phyloP scores from a whole-genome alignment of 2,329 filamentous ascomycete genomes.

The Coniochaeta sp. region DNA sequence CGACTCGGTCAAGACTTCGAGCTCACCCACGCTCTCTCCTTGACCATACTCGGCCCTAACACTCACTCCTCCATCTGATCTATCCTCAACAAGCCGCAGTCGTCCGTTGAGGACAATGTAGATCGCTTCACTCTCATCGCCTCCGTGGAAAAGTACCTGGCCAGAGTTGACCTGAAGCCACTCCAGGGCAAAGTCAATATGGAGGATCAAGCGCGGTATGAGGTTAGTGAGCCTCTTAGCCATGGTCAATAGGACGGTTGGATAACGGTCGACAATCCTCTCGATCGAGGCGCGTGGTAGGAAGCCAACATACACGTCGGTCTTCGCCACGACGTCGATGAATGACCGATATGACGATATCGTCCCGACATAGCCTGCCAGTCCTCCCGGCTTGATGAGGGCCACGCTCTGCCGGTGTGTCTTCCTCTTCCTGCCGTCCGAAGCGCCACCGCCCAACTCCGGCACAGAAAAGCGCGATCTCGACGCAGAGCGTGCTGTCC shows the following conservation, averaged over 20 bases:
- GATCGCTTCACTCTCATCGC: constrained; percentile 94
- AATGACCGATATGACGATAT: constrained; percentile 94
- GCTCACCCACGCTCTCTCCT: constrained; percentile 93
- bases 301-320: constrained; percentile 96
- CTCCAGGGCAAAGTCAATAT: constrained; percentile 97
- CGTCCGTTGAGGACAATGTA: constrained; percentile 96
- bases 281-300: constrained; percentile 80
- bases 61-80: constrained; percentile 71
- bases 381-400: constrained; percentile 85
- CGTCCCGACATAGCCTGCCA: constrained; percentile 90
- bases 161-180: constrained; percentile 97
- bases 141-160: constrained; percentile 88
- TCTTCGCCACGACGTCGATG: constrained; percentile 94
- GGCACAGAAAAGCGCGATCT: constrained; percentile 19
- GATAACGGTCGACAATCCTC: constrained; percentile 86
- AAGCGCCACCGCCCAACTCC: constrained; percentile 17
- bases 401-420: constrained; percentile 64
- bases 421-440: constrained; percentile 35
- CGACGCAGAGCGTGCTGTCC: constrained; percentile 5
- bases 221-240: constrained; percentile 89
- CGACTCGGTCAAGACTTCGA: constrained; percentile 95
- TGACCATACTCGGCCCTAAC: constrained; percentile 92
- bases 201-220: constrained; percentile 80
- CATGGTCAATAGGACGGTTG: constrained; percentile 88
- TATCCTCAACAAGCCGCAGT: constrained; percentile 75